A percentile compares a stretch with the other conserved stretches of the same genome.
These are phyloP conservation scores for Colletotrichum euphorbiae DNA, from an alignment of 2,329 filamentous ascomycete species.

Conservation along the genomic window DNA sequence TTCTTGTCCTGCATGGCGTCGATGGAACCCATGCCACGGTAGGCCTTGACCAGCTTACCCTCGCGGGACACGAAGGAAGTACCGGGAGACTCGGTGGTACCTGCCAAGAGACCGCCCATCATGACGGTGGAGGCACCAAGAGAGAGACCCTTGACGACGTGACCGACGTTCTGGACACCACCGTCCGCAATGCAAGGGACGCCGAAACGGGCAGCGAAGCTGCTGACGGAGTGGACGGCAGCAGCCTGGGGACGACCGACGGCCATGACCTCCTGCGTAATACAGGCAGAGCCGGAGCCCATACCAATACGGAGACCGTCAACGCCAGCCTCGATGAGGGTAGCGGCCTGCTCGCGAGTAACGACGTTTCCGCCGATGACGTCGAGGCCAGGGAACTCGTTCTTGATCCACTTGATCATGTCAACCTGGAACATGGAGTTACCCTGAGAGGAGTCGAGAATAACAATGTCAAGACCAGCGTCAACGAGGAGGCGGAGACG, in stretches of 20 bases:
- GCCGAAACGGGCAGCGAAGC: constrained; percentile 91
- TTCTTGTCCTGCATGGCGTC: constrained; percentile 99
- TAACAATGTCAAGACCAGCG: constrained; percentile 92
- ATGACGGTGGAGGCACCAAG: constrained; percentile 96
- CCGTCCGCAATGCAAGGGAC: constrained; percentile 98
- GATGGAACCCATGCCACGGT: constrained; percentile 98
- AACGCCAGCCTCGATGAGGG: constrained; percentile 90
- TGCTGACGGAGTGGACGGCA: constrained; percentile 88
- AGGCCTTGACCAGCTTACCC: constrained; percentile 98
- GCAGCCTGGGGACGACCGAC: constrained; percentile 96
- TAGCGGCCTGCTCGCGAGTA: constrained; percentile 94
- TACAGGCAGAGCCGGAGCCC: constrained; percentile 97
- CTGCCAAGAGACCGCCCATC: constrained; percentile 98
- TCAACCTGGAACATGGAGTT: constrained; percentile 99
- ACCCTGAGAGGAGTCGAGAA: constrained; percentile 96
- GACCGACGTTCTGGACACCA: constrained; percentile 97
- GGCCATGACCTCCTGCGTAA: constrained; percentile 99
- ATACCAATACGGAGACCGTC: constrained; percentile 98
- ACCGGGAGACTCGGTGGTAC: constrained; percentile 96
- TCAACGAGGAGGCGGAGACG: constrained; percentile 90
- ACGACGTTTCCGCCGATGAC: constrained; percentile 99
- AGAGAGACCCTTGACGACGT: constrained; percentile 98
- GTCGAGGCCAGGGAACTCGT: constrained; percentile 85
- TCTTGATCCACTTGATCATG: constrained; percentile 97
- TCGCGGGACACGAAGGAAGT: constrained; percentile 96